These are phyloP conservation scores for Erysimum cheiranthoides DNA, from an alignment of 345 rosid genomes.

Conservation along the genomic window DNA sequence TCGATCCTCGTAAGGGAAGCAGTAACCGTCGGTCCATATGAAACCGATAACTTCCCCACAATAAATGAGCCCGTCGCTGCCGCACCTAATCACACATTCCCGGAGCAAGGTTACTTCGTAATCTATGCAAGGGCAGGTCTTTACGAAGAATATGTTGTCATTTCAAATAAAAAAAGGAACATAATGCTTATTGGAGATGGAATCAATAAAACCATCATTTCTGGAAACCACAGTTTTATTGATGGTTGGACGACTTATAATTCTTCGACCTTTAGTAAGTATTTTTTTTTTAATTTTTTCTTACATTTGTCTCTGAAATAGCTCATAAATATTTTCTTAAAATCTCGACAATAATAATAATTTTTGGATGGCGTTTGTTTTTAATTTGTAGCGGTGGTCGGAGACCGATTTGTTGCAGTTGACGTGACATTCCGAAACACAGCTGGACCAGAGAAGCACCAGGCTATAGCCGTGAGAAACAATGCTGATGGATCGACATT, in stretches of 20 bases:
- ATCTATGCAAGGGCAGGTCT: conserved; percentile 59
- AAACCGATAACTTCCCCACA: conserved; percentile 52
- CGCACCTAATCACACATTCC: conserved; percentile 60
- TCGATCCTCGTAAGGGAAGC: conserved; percentile 52
- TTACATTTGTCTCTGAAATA: not conserved
- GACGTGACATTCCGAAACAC: conserved; percentile 65
- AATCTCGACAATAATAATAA: not conserved
- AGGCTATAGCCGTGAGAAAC: conserved; percentile 67
- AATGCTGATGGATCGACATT: conserved; percentile 65
- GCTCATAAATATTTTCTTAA: not conserved
- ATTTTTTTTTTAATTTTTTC: not conserved
- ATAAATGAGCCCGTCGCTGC: conserved; percentile 58
- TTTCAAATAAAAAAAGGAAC: conserved; percentile 60
- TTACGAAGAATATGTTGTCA: conserved; percentile 59
- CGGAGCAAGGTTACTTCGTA: conserved; percentile 64
- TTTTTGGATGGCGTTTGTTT: not conserved
- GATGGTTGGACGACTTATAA: conserved; percentile 74
- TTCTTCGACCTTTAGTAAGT: conserved; percentile 57
- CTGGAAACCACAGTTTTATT: conserved; percentile 64
- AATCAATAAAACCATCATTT: conserved; percentile 55
- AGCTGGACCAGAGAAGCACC: conserved; percentile 69
- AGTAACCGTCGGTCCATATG: conserved; percentile 59
- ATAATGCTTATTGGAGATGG: conserved; percentile 76
- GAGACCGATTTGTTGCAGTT: conserved; percentile 63
- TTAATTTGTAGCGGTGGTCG: conserved; percentile 60